These are phyloP conservation scores for Antrodiella citrinella DNA, from an alignment of 768 basidiomycete species.

Conservation along the genomic window DNA sequence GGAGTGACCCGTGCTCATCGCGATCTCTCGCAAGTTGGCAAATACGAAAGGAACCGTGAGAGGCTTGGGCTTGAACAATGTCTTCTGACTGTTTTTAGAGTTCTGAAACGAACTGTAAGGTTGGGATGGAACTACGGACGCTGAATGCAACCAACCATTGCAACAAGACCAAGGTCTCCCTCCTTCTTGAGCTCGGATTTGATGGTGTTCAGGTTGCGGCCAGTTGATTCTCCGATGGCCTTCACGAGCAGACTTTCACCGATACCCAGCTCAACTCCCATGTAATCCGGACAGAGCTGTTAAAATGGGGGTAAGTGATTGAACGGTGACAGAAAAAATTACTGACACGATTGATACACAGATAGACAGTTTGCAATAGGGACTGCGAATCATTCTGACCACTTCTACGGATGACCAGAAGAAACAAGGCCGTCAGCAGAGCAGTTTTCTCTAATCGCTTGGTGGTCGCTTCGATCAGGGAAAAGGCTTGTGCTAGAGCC, in stretches of 20 bases:
- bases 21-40: constrained; percentile 84
- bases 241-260: constrained; percentile 93
- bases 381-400: constrained; percentile 64
- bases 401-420: constrained; percentile 84
- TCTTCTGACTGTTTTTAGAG: constrained; percentile 89
- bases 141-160: constrained; percentile 62
- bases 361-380: constrained; percentile 83
- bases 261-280: constrained; percentile 92
- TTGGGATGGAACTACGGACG: neutral
- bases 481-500: constrained; percentile 82
- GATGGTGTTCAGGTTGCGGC: constrained; percentile 72
- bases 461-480: constrained; percentile 87
- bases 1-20: constrained; percentile 73
- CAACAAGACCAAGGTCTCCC: constrained; percentile 92
- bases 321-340: neutral
- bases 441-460: constrained; percentile 92
- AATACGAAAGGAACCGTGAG: constrained; percentile 88
- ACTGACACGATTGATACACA: constrained; percentile 89
- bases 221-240: constrained; percentile 91
- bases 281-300: constrained; percentile 90
- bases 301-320: neutral
- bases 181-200: constrained; percentile 92
- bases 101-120: constrained; percentile 39
- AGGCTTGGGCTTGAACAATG: constrained; percentile 89
- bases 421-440: constrained; percentile 79